Conservation (phyloP, 2,329 filamentous ascomycete species). For the Neoscytalidium dimidiatum region DNA sequence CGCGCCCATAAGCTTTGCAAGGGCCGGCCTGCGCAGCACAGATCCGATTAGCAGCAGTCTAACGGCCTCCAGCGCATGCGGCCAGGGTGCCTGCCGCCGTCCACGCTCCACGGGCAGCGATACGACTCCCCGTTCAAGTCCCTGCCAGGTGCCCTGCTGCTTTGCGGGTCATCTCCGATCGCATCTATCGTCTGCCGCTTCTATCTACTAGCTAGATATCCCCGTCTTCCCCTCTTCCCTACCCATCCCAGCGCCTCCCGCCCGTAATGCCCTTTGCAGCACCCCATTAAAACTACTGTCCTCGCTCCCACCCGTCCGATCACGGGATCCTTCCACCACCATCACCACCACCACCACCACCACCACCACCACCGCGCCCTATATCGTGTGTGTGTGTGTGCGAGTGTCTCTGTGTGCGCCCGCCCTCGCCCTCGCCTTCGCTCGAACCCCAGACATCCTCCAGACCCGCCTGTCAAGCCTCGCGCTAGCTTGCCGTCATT, state of each 20-base stretch:
- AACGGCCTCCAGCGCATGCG: slow-evolving; percentile 11
- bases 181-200: slow-evolving; percentile 26
- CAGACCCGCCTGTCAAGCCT: not conserved
- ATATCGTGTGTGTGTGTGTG: not conserved
- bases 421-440: not conserved
- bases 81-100: slow-evolving; percentile 17
- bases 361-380: not conserved
- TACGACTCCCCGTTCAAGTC: slow-evolving; percentile 3
- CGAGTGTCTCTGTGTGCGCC: not conserved
- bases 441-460: not conserved
- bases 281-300: slow-evolving; percentile 18
- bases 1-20: slow-evolving; percentile 18
- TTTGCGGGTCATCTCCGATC: slow-evolving; percentile 40
- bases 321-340: slow-evolving; percentile 10
- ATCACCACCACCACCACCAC: not conserved
- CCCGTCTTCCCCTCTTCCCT: slow-evolving; percentile 23
- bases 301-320: not conserved
- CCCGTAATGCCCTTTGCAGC: slow-evolving; percentile 10
- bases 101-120: slow-evolving; percentile 14
- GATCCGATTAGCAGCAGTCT: slow-evolving; percentile 18
- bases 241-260: slow-evolving; percentile 12
- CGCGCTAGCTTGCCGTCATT: slow-evolving; percentile 9
- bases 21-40: slow-evolving; percentile 13
- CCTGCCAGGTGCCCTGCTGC: slow-evolving; percentile 19
- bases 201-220: slow-evolving; percentile 25